A percentile compares a stretch with the other conserved stretches of the same genome.
phyloP scores from a whole-genome alignment of 306 rosid genomes.

The Vicia faba region DNA sequence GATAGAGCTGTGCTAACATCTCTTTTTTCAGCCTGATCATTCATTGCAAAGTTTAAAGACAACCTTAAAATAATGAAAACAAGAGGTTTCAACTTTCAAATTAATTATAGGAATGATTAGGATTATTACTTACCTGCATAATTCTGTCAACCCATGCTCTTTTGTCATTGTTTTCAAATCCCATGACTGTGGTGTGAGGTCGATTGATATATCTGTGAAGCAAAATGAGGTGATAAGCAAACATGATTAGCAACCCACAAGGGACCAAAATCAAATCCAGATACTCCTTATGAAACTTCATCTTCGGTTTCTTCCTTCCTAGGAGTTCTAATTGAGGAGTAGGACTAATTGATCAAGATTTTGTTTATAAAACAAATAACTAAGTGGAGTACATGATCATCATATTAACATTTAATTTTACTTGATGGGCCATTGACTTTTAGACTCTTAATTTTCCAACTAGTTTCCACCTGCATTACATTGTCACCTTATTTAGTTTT shows the following conservation, averaged over 20 bases:
- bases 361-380: slow-evolving; percentile 23
- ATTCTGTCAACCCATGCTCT: slow-evolving; percentile 73
- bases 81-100: not conserved
- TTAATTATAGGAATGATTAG: not conserved
- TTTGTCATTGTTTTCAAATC: slow-evolving; percentile 68
- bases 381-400: slow-evolving; percentile 13
- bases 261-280: slow-evolving; percentile 78
- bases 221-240: slow-evolving; percentile 63
- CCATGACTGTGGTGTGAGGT: slow-evolving; percentile 76
- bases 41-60: not conserved
- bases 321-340: not conserved
- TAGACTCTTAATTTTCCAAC: not conserved
- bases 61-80: not conserved
- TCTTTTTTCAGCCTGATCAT: slow-evolving; percentile 49
- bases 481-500: not conserved
- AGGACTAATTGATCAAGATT: slow-evolving; percentile 17
- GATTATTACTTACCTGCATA: slow-evolving; percentile 58
- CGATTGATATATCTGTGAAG: slow-evolving; percentile 57
- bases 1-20: slow-evolving; percentile 47
- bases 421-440: slow-evolving; percentile 5
- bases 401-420: not conserved
- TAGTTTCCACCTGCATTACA: not conserved
- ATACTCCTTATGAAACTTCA: slow-evolving; percentile 62
- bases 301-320: slow-evolving; percentile 11
- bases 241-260: slow-evolving; percentile 65